Evolutionary conservation across 108 stramenopile species (phyloP).

Genomic region (Chaetoceros muelleri): DNA sequence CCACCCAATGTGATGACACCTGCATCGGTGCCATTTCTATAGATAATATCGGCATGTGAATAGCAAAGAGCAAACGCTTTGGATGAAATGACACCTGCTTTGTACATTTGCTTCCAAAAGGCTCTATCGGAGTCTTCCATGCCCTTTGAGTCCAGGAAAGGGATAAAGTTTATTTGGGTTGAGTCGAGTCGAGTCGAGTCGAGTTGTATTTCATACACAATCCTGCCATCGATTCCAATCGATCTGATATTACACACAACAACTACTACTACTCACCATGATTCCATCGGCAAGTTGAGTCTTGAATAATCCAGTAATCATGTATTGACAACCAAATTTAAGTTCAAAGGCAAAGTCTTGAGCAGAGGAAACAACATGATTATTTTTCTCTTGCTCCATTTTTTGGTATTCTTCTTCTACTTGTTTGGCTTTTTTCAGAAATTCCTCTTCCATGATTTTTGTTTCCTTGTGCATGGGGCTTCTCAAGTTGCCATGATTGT

Average conservation of each 20-base stretch:
- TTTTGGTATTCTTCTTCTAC: neutral
- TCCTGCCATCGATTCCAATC: neutral
- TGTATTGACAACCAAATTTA: slow-evolving; percentile 86
- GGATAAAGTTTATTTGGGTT: neutral
- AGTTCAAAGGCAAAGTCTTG: slow-evolving; percentile 41
- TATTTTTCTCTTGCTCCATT: slow-evolving; percentile 12
- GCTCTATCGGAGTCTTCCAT: slow-evolving; percentile 28
- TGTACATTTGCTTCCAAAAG: slow-evolving; percentile 61
- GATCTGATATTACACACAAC: neutral
- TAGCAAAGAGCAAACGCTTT: slow-evolving; percentile 55
- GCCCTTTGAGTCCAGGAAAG: neutral
- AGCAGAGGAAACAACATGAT: slow-evolving; percentile 17
- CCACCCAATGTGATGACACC: slow-evolving; percentile 86
- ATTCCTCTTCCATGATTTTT: slow-evolving; percentile 8
- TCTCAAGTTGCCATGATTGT: neutral
- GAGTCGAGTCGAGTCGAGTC: neutral
- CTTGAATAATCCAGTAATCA: slow-evolving; percentile 72
- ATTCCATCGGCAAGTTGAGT: slow-evolving; percentile 90
- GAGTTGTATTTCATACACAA: neutral
- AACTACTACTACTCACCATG: slow-evolving; percentile 61
- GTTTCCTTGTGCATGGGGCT: neutral
- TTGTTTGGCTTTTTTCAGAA: slow-evolving; percentile 8
- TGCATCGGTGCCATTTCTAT: slow-evolving; percentile 41
- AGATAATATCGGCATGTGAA: slow-evolving; percentile 23
- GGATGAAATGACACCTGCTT: slow-evolving; percentile 19